A percentile compares a stretch with the other conserved stretches of the same genome.
These are phyloP conservation scores for Blastobotrys capitulatus DNA, from an alignment of 1,139 yeast genomes.

Conservation along the genomic window DNA sequence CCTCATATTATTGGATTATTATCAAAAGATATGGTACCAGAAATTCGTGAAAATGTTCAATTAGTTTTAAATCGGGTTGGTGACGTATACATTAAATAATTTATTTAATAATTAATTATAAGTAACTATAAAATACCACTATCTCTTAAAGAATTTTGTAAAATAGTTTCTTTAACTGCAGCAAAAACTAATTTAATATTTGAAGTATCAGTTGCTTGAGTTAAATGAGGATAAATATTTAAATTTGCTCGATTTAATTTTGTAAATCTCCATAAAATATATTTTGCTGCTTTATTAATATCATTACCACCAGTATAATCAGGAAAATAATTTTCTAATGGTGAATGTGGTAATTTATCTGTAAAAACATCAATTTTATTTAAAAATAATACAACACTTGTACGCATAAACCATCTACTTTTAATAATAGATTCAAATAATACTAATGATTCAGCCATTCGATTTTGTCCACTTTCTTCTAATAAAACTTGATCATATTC, in stretches of 20 bases:
- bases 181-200: constrained; percentile 86
- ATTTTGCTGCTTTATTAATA: constrained; percentile 89
- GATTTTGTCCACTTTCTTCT: constrained; percentile 67
- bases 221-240: constrained; percentile 81
- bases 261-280: constrained; percentile 85
- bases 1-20: constrained; percentile 60
- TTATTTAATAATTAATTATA: not conserved
- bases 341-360: constrained; percentile 75
- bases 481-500: constrained; percentile 84
- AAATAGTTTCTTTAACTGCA: constrained; percentile 82
- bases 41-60: constrained; percentile 62
- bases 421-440: constrained; percentile 87
- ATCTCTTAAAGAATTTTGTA: constrained; percentile 78
- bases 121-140: constrained; percentile 57
- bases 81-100: constrained; percentile 34
- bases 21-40: constrained; percentile 62
- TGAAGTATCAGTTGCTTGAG: constrained; percentile 92
- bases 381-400: constrained; percentile 77
- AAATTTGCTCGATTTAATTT: constrained; percentile 79
- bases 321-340: constrained; percentile 78
- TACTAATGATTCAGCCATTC: constrained; percentile 80
- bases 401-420: constrained; percentile 89
- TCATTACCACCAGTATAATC: constrained; percentile 88
- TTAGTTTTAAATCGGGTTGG: constrained; percentile 68
- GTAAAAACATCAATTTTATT: constrained; percentile 89